These are phyloP conservation scores for Pseudevernia furfuracea DNA, from an alignment of 495 filamentous ascomycete genomes.

Conservation along the genomic window DNA sequence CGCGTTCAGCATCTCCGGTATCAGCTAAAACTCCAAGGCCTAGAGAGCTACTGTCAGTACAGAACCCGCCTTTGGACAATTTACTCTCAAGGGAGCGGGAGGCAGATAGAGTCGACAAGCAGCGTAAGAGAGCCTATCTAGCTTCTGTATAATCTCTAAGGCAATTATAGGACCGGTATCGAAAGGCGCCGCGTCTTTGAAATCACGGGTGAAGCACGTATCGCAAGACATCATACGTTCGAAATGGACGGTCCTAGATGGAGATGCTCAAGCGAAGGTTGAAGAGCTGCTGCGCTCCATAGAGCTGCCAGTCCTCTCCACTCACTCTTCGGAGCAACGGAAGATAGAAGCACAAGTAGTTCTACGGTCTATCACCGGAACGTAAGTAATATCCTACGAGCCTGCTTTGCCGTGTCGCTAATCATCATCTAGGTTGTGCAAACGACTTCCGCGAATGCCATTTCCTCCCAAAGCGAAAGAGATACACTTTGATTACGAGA, in stretches of 20 bases:
- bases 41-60: neutral
- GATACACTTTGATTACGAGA: conserved; percentile 53
- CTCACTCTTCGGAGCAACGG: conserved; percentile 47
- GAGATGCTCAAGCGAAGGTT: conserved; percentile 44
- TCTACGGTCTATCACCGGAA: conserved; percentile 42
- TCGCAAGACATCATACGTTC: conserved; percentile 48
- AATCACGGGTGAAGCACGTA: conserved; percentile 45
- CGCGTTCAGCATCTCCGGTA: neutral
- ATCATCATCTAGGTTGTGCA: conserved; percentile 33
- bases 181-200: neutral
- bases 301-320: conserved; percentile 49
- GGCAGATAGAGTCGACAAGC: neutral
- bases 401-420: conserved; percentile 13
- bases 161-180: neutral
- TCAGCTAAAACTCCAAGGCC: neutral
- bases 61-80: neutral
- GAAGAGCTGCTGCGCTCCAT: conserved; percentile 45
- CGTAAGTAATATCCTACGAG: conserved; percentile 29
- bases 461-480: conserved; percentile 53
- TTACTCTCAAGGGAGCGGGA: neutral
- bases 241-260: conserved; percentile 52
- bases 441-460: conserved; percentile 48
- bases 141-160: neutral
- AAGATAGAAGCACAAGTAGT: conserved; percentile 49
- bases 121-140: neutral